Conservation (phyloP, 78 protist species). For the Cavenderia fasciculata region DNA sequence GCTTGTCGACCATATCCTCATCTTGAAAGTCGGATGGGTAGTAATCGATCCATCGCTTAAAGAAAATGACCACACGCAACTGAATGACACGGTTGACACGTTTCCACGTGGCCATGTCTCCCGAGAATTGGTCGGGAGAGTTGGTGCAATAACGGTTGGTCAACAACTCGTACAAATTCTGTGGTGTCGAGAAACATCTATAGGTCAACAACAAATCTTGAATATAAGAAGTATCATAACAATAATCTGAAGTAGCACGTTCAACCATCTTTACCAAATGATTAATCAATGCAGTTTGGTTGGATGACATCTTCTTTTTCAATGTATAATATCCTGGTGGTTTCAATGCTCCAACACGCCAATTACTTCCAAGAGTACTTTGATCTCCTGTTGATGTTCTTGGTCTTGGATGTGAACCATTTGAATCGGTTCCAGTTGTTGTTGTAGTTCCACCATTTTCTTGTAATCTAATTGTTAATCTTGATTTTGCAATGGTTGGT, state of each 20-base stretch:
- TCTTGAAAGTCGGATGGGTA: constrained; percentile 70
- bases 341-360: constrained; percentile 43
- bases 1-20: constrained; percentile 57
- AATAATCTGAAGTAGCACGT: constrained; percentile 56
- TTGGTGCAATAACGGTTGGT: constrained; percentile 20
- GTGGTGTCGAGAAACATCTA: constrained; percentile 50
- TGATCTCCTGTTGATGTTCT: constrained; percentile 6
- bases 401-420: background rate
- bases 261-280: constrained; percentile 67
- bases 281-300: background rate
- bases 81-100: constrained; percentile 49
- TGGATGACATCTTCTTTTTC: constrained; percentile 4
- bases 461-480: background rate
- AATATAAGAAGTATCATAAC: constrained; percentile 65
- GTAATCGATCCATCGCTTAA: constrained; percentile 79
- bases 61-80: constrained; percentile 74
- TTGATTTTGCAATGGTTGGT: constrained; percentile 6
- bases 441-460: background rate
- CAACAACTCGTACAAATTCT: constrained; percentile 22
- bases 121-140: constrained; percentile 31
- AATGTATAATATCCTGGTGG: constrained; percentile 49
- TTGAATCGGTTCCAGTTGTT: background rate
- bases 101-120: constrained; percentile 36
- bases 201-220: constrained; percentile 66
- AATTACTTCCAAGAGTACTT: constrained; percentile 8